phyloP scores from a whole-genome alignment of 1,284 basidiomycete genomes.

The Phaffia rhodozyma region DNA sequence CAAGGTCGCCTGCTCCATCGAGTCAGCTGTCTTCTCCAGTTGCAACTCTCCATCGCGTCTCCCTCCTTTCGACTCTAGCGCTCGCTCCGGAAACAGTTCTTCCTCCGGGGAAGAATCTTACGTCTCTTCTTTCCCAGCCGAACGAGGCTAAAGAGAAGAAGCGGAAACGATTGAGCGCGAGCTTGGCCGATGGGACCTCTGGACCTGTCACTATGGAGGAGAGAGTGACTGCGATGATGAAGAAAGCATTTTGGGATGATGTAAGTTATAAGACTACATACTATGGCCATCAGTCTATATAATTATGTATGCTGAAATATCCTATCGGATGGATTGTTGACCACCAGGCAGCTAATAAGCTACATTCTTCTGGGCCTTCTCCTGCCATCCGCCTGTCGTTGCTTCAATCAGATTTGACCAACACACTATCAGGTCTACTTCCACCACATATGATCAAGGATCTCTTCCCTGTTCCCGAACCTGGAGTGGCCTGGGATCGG shows the following conservation, averaged over 20 bases:
- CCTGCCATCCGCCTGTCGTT: slow-evolving; percentile 42
- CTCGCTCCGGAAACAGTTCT: slow-evolving; percentile 47
- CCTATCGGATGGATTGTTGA: neutral
- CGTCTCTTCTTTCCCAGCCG: slow-evolving; percentile 45
- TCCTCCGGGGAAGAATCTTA: slow-evolving; percentile 54
- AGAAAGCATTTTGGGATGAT: slow-evolving; percentile 59
- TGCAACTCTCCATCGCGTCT: too few relatives aligned
- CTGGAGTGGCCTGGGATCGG: neutral
- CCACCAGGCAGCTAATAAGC: slow-evolving; percentile 35
- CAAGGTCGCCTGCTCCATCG: too few relatives aligned
- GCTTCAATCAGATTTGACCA: slow-evolving; percentile 45
- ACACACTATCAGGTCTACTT: slow-evolving; percentile 43
- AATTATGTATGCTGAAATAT: too few relatives aligned
- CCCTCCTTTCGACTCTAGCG: slow-evolving; percentile 49
- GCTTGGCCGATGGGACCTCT: slow-evolving; percentile 12
- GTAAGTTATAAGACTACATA: slow-evolving; percentile 31
- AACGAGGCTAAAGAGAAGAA: neutral
- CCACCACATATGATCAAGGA: slow-evolving; percentile 30
- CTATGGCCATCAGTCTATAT: neutral
- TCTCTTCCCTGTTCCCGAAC: slow-evolving; percentile 1
- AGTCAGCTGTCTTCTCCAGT: too few relatives aligned
- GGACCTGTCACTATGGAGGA: slow-evolving; percentile 33
- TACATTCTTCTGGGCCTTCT: slow-evolving; percentile 40
- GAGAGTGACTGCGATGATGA: slow-evolving; percentile 46
- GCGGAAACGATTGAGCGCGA: slow-evolving; percentile 10